A percentile compares a stretch with the other conserved stretches of the same genome.
phyloP scores from a whole-genome alignment of 2,329 filamentous ascomycete genomes.

The Curvularia eragrostidis region DNA sequence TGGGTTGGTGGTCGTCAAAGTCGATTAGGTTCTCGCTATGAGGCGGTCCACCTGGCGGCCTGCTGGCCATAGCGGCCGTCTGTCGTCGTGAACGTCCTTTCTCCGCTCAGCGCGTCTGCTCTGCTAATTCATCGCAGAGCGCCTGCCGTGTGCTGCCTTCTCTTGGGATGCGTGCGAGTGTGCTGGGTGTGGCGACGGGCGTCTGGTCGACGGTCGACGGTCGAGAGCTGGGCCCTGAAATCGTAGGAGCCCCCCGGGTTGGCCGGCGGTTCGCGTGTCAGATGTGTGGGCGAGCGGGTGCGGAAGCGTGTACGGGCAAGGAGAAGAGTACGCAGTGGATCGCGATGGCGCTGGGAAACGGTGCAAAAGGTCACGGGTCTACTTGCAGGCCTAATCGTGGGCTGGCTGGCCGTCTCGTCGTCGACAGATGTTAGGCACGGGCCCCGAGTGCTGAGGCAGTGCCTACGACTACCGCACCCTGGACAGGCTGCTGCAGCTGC shows the following conservation, averaged over 20 bases:
- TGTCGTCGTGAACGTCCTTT: slow-evolving; percentile 20
- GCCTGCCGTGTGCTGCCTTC: background rate
- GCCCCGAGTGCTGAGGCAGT: slow-evolving; percentile 18
- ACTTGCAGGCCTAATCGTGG: slow-evolving; percentile 8
- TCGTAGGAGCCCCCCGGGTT: slow-evolving; percentile 10
- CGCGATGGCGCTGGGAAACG: slow-evolving; percentile 5
- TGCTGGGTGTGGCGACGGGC: slow-evolving; percentile 15
- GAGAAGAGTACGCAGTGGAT: slow-evolving; percentile 1
- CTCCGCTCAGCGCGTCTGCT: slow-evolving; percentile 34
- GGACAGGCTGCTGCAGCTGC: slow-evolving; percentile 15
- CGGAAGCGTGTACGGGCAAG: background rate
- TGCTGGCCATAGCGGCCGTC: slow-evolving; percentile 58
- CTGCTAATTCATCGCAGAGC: slow-evolving; percentile 35
- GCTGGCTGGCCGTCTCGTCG: slow-evolving; percentile 14
- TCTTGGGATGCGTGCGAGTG: slow-evolving; percentile 6
- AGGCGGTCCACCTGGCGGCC: slow-evolving; percentile 61
- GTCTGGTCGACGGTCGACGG: slow-evolving; percentile 14
- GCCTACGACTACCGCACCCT: slow-evolving; percentile 10
- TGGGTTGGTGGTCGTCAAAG: slow-evolving; percentile 72
- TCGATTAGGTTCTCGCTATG: slow-evolving; percentile 70
- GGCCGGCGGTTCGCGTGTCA: slow-evolving; percentile 14
- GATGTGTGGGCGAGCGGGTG: background rate
- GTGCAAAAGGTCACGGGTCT: slow-evolving; percentile 4
- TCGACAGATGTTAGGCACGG: slow-evolving; percentile 20
- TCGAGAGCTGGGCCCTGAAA: slow-evolving; percentile 1